Evolutionary conservation across 148 eudicot genomes (phyloP).

Genomic region (Vaccinium darrowii): DNA sequence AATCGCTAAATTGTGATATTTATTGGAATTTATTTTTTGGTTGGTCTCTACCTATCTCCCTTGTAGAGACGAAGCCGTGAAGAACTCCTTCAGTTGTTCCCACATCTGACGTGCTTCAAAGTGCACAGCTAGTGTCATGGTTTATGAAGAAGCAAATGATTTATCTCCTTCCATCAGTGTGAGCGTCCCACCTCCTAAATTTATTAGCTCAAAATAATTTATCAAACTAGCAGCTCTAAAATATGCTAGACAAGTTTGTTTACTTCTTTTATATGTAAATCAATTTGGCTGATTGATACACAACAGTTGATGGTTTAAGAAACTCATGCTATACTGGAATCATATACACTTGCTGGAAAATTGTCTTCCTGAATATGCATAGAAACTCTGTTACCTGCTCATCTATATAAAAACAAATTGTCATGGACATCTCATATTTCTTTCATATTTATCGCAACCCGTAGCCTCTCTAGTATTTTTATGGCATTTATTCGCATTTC

Average conservation of each 20-base stretch:
- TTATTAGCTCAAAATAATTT: neutral
- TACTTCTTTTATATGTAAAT: neutral
- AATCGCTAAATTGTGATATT: neutral
- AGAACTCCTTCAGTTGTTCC: conserved; percentile 74
- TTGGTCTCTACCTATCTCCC: neutral
- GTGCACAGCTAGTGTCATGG: conserved; percentile 65
- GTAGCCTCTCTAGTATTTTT: neutral
- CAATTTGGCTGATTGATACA: neutral
- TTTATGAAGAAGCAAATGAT: neutral
- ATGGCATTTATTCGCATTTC: neutral
- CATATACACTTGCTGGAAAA: neutral
- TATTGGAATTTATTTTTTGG: neutral
- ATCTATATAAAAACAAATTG: neutral
- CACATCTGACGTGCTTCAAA: conserved; percentile 72
- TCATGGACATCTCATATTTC: neutral
- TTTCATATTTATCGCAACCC: neutral
- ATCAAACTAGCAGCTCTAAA: neutral
- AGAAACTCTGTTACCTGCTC: neutral
- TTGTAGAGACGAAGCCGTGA: conserved; percentile 68
- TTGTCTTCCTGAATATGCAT: neutral
- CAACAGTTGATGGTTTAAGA: neutral
- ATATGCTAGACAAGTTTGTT: neutral
- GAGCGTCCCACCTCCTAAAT: neutral
- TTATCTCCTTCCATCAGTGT: neutral
- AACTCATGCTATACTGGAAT: neutral